Evolutionary conservation across 805 yeast genomes (phyloP).

Genomic region (Brettanomyces bruxellensis): DNA sequence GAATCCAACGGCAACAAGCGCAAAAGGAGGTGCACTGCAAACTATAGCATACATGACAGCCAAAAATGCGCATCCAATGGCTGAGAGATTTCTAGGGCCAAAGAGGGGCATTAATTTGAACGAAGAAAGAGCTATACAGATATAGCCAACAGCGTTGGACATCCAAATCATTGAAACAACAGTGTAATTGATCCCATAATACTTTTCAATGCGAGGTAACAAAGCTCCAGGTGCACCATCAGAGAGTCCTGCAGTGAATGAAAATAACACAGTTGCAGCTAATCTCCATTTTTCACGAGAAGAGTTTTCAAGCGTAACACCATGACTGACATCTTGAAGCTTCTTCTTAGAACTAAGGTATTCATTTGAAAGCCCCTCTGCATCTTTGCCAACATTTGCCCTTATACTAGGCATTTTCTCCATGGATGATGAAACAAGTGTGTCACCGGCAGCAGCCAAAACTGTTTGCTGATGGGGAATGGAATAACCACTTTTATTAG

Average conservation of each 20-base stretch:
- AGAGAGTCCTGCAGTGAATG: conserved; percentile 32
- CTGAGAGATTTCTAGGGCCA: conserved; percentile 32
- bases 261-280: conserved; percentile 31
- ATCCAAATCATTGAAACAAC: conserved; percentile 53
- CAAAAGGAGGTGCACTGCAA: conserved; percentile 40
- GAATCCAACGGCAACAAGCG: conserved; percentile 39
- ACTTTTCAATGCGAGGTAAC: conserved; percentile 42
- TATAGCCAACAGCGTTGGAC: conserved; percentile 47
- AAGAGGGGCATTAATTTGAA: conserved; percentile 33
- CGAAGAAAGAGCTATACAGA: conserved; percentile 39
- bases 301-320: conserved; percentile 34
- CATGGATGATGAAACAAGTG: background rate
- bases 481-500: conserved; percentile 2
- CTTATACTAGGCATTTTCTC: background rate
- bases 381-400: background rate
- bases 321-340: conserved; percentile 8
- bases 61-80: conserved; percentile 29
- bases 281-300: conserved; percentile 35
- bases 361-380: background rate
- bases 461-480: conserved; percentile 6
- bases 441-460: background rate
- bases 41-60: conserved; percentile 36
- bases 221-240: conserved; percentile 58
- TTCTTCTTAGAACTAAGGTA: background rate
- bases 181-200: conserved; percentile 40